Evolutionary conservation across 2,329 filamentous ascomycete genomes (phyloP), one percentile per base, ranked within the genome.

Genomic region (Aureobasidium sp.): DNA sequence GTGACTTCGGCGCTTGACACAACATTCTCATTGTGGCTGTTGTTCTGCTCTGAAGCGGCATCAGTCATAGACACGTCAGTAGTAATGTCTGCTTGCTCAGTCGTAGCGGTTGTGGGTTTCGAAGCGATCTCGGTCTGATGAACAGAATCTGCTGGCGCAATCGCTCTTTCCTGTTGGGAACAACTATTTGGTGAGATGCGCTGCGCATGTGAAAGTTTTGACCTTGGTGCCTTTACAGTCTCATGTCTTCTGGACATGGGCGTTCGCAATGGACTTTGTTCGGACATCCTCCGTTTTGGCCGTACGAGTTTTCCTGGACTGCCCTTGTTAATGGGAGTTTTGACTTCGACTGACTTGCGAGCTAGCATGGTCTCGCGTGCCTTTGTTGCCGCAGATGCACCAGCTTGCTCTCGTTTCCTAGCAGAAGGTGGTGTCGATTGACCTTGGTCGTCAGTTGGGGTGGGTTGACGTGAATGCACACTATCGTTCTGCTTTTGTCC

Each of bases 401-500:
- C 73, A 44, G 70, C 68, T 45, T 70, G 55, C 62, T 77, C 76
- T 16, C 69, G 70, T 57, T 67, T 65, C 42, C 67, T 69, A 37
- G 67, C 62, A 44, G 48, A 48, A 37, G 54, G 45, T 10, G 61
- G 47, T 5, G 61, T 68, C 69, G n/a, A 16, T 11, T n/a, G 42
- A 11, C 9, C 8, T 16, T 36, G 10, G 6, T 48, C 25, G 8
- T 9, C 3, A 21, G 11, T 36, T n/a, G 54, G 32, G 1, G 32
- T 39, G 11, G 14, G 13, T 7, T 14, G 21, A 30, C n/a, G 41
- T n/a, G 41, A 2, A 29, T 39, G 30, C 10, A 13, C 6, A n/a
- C 21, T 27, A 8, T 47, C 41, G 27, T 48, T 5, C 7, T n/a
- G 41, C 21, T 7, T n/a, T 25, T 21, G 9, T 16, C n/a, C 39